These are phyloP conservation scores for Sclerotinia glacialis DNA, from an alignment of 2,329 filamentous ascomycete species.

Conservation along the genomic window DNA sequence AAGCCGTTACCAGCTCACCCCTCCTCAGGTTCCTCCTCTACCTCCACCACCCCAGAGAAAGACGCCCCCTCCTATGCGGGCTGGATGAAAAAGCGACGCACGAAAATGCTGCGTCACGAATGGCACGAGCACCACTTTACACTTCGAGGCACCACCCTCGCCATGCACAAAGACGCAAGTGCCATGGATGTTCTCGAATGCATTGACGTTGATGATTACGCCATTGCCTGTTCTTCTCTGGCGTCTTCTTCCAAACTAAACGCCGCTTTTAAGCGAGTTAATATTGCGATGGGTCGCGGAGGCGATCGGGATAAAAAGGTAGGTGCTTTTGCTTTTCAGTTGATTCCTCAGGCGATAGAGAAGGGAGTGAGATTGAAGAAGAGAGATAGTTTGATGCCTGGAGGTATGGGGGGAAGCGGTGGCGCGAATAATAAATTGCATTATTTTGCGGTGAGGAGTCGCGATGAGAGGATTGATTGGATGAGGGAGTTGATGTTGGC, in stretches of 20 bases:
- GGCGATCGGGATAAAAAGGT: slow-evolving; percentile 54
- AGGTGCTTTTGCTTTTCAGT: slow-evolving; percentile 78
- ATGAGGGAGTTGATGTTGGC: slow-evolving; percentile 91
- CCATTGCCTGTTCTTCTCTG: slow-evolving; percentile 77
- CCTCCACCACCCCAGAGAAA: slow-evolving; percentile 32
- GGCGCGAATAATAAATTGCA: slow-evolving; percentile 73
- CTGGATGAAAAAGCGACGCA: slow-evolving; percentile 93
- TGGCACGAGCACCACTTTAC: slow-evolving; percentile 93
- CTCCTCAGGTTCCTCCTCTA: slow-evolving; percentile 26
- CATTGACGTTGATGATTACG: slow-evolving; percentile 85
- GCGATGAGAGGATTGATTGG: slow-evolving; percentile 95
- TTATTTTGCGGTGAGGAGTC: slow-evolving; percentile 84
- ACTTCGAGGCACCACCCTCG: slow-evolving; percentile 70
- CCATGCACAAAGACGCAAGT: slow-evolving; percentile 69
- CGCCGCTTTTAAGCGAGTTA: slow-evolving; percentile 80
- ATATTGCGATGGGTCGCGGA: slow-evolving; percentile 48
- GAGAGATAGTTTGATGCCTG: slow-evolving; percentile 39
- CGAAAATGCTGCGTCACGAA: slow-evolving; percentile 82
- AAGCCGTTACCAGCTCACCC: slow-evolving; percentile 25
- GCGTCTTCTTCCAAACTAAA: slow-evolving; percentile 74
- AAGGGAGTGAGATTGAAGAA: slow-evolving; percentile 50
- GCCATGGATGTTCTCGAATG: slow-evolving; percentile 61
- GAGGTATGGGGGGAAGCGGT: slow-evolving; percentile 6
- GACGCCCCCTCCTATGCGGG: slow-evolving; percentile 70
- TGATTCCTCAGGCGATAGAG: slow-evolving; percentile 58